phyloP scores from a whole-genome alignment of 768 basidiomycete genomes.

The Leccinum uliginosum region DNA sequence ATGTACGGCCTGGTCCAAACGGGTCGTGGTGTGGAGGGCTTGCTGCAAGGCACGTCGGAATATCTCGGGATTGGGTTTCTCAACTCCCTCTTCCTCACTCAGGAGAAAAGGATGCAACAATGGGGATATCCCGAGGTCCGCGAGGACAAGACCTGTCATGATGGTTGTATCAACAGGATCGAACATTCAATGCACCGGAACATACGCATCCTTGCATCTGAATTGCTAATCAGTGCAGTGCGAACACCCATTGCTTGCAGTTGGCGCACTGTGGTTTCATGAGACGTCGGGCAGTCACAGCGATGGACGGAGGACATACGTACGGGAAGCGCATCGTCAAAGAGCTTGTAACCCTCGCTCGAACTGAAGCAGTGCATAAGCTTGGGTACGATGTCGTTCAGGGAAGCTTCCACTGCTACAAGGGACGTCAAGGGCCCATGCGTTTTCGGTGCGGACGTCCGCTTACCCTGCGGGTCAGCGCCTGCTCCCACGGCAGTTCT shows the following conservation, averaged over 20 bases:
- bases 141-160: slow-evolving; percentile 43
- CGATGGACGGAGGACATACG: slow-evolving; percentile 22
- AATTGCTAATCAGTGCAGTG: slow-evolving; percentile 67
- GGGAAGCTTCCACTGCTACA: slow-evolving; percentile 49
- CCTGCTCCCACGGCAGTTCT: slow-evolving; percentile 74
- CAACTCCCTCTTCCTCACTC: slow-evolving; percentile 64
- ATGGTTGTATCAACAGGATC: slow-evolving; percentile 1
- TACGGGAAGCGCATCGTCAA: slow-evolving; percentile 51
- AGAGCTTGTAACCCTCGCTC: slow-evolving; percentile 61
- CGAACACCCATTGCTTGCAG: slow-evolving; percentile 43
- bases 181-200: slow-evolving; percentile 3
- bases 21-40: neutral
- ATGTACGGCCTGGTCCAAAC: slow-evolving; percentile 49
- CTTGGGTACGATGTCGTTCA: slow-evolving; percentile 52
- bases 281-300: neutral
- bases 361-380: slow-evolving; percentile 71
- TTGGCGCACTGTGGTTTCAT: slow-evolving; percentile 34
- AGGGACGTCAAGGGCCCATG: slow-evolving; percentile 15
- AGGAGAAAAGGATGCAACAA: slow-evolving; percentile 55
- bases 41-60: slow-evolving; percentile 42
- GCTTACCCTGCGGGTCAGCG: slow-evolving; percentile 51
- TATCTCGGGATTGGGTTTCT: slow-evolving; percentile 63
- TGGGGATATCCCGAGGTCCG: slow-evolving; percentile 52
- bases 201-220: slow-evolving; percentile 68
- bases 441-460: slow-evolving; percentile 14